Base-by-base conservation (phyloP, 768 basidiomycete genomes). In the Suillus ampliporus region DNA sequence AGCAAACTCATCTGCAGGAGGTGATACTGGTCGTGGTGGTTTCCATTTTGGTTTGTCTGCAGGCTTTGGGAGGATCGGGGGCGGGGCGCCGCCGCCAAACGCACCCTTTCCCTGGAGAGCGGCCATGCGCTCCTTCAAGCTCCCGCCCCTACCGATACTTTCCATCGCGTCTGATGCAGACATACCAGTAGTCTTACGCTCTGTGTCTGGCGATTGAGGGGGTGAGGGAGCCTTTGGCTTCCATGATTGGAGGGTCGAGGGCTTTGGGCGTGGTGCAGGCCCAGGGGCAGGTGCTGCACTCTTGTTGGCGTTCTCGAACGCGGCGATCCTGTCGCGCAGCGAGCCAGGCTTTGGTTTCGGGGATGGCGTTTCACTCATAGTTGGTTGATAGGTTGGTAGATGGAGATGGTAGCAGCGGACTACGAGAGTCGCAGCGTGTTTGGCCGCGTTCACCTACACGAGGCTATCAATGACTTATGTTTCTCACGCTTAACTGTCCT, bases 101-200 rank as follows among this genome's bases (percentile, higher is more conserved):
- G 81, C 94, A 17, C 92, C 91, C 50, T 83, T 88, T 9, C 91
- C 93, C 73, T 95, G 92, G 41, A 98, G 78, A 3, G 95, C 94
- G 35, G 95, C 95, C 95, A 99, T 97, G 41, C 97, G 87, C 63
- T 97, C 97, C 78, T 89, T 95, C 67, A 99, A 77, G 61, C 92
- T 93, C 5, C 86, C 90, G 3, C 85, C 90, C 61, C 87, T 87
- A 6, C 84, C 85, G 75, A 97, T 96, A 69, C 90, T 91, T 69
- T 89, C 91, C 74, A 91, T 89, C 23, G 95, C 95, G 79, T 98
- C 96, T 34, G 86, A 86, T 5, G 92, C 92, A 26, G 87, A 89
- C 91, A 94, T 91, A 0, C 85, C 83, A 14, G 50, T 8, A 2
- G 61, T 67, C 73, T 67, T 79, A 64, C 50, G 68, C n/a, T 75